Evolutionary conservation across 257 asterid genomes (phyloP).

Genomic region (Gentiana straminea): DNA sequence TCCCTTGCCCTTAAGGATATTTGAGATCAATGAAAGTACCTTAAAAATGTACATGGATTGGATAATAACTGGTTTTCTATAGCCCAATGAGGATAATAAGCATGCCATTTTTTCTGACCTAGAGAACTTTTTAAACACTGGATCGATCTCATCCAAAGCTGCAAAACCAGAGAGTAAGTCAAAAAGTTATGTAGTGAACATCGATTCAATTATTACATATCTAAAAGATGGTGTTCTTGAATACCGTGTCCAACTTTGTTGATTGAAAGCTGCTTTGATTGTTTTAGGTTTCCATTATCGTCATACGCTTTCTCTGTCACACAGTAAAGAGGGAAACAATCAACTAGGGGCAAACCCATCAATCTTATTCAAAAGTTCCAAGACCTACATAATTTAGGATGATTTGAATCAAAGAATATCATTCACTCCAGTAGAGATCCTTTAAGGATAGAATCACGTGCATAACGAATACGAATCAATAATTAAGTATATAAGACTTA

Average conservation of each 20-base stretch:
- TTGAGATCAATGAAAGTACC: conserved; percentile 22
- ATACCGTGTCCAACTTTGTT: conserved; percentile 92
- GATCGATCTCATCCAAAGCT: conserved; percentile 63
- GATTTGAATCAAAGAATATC: not conserved
- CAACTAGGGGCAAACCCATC: not conserved
- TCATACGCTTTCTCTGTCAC: conserved; percentile 68
- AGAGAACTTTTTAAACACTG: conserved; percentile 58
- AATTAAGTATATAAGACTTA: not conserved
- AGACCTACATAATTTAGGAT: not conserved
- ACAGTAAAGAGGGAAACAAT: not conserved
- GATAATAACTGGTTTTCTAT: conserved; percentile 49
- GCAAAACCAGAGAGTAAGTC: conserved; percentile 11
- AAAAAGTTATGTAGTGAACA: not conserved
- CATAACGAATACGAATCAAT: not conserved
- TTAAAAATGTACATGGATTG: conserved; percentile 83
- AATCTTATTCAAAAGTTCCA: not conserved
- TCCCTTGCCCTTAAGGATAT: not conserved
- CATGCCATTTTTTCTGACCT: conserved; percentile 43
- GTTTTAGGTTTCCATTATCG: conserved; percentile 54
- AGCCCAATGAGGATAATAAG: conserved; percentile 47
- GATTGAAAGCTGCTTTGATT: conserved; percentile 60
- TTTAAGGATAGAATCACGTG: no score
- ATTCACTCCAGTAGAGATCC: no score
- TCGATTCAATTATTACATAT: not conserved
- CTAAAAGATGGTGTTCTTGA: not conserved